phyloP scores from a whole-genome alignment of 148 eudicot species.

The Nepenthes gracilis region DNA sequence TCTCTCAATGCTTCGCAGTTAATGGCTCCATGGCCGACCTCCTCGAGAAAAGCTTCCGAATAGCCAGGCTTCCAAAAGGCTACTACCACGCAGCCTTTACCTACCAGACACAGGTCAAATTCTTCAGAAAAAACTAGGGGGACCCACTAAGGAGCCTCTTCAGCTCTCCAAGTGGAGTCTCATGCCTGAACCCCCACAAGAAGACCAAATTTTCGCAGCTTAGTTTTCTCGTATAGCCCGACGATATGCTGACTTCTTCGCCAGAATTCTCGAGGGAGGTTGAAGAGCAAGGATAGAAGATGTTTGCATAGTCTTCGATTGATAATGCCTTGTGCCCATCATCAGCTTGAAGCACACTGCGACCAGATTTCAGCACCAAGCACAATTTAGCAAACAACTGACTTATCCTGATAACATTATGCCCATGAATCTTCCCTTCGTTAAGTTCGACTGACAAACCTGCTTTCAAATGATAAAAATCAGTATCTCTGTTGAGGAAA shows the following conservation, averaged over 20 bases:
- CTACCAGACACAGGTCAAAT: slow-evolving; percentile 62
- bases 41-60: slow-evolving; percentile 36
- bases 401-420: slow-evolving; percentile 53
- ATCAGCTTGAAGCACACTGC: slow-evolving; percentile 8
- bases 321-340: slow-evolving; percentile 16
- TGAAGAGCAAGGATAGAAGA: slow-evolving; percentile 21
- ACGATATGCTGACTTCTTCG: slow-evolving; percentile 37
- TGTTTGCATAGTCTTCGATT: slow-evolving; percentile 36
- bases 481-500: background rate
- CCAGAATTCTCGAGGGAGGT: slow-evolving; percentile 22
- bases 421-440: slow-evolving; percentile 54
- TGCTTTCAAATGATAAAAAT: slow-evolving; percentile 8
- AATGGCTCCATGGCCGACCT: slow-evolving; percentile 39
- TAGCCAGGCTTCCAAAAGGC: slow-evolving; percentile 56
- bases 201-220: slow-evolving; percentile 50
- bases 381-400: slow-evolving; percentile 65
- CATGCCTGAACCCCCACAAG: slow-evolving; percentile 77
- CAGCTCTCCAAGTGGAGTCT: slow-evolving; percentile 36
- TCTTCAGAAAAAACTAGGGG: slow-evolving; percentile 46
- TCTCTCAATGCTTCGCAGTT: slow-evolving; percentile 27
- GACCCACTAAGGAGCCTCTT: slow-evolving; percentile 33
- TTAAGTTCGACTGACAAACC: slow-evolving; percentile 30
- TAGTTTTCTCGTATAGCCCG: slow-evolving; percentile 34
- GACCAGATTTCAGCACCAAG: slow-evolving; percentile 31
- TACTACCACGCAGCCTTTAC: slow-evolving; percentile 60